Evolutionary conservation across 1,139 yeast species (phyloP).

Genomic region (Pichia sp.): DNA sequence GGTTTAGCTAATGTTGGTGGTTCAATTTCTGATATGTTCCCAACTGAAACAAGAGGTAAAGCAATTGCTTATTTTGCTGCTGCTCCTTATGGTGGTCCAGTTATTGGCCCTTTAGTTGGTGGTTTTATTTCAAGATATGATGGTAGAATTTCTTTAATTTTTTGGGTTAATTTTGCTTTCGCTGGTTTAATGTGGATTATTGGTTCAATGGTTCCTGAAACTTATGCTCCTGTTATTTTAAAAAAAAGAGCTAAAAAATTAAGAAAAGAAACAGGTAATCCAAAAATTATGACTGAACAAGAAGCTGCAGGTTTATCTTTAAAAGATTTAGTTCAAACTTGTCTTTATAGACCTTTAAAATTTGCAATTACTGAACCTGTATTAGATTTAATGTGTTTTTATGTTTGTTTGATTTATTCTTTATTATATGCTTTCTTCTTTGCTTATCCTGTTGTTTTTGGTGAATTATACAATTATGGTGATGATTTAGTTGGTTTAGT

Average conservation of each 20-base stretch:
- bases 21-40: constrained; percentile 80
- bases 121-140: constrained; percentile 77
- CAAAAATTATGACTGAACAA: constrained; percentile 84
- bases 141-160: constrained; percentile 59
- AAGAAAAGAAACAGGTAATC: constrained; percentile 76
- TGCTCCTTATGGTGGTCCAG: constrained; percentile 92
- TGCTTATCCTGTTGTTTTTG: constrained; percentile 76
- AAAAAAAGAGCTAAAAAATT: constrained; percentile 62
- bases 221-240: constrained; percentile 83
- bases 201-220: constrained; percentile 67
- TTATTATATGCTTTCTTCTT: constrained; percentile 87
- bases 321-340: constrained; percentile 57
- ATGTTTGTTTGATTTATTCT: constrained; percentile 83
- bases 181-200: constrained; percentile 77
- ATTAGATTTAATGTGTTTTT: constrained; percentile 71
- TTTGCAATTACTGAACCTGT: constrained; percentile 79
- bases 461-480: constrained; percentile 56
- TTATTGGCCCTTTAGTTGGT: constrained; percentile 81
- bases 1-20: constrained; percentile 88
- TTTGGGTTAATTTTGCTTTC: constrained; percentile 91
- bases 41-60: constrained; percentile 72
- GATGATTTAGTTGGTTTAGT: constrained; percentile 74
- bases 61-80: constrained; percentile 89
- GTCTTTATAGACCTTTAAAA: constrained; percentile 68
- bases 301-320: constrained; percentile 71